Evolutionary conservation across 306 rosid genomes (phyloP).

Genomic region (Dryas alaskensis): DNA sequence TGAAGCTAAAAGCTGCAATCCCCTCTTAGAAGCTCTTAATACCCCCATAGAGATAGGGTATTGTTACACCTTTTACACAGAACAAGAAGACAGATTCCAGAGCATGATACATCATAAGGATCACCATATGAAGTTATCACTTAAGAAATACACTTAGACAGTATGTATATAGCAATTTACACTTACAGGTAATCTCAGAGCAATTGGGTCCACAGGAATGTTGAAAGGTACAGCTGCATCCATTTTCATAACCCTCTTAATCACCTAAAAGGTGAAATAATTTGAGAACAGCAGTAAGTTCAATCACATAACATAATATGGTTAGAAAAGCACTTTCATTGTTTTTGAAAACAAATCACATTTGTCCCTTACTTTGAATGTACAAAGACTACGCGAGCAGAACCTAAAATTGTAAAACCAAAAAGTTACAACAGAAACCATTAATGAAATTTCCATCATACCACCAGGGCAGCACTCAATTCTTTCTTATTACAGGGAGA

Average conservation of each 20-base stretch:
- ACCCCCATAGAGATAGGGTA: background rate
- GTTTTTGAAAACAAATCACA: background rate
- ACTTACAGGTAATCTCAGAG: slow-evolving; percentile 66
- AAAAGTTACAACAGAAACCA: slow-evolving; percentile 12
- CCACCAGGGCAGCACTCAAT: slow-evolving; percentile 53
- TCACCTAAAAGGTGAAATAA: slow-evolving; percentile 33
- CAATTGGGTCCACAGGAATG: slow-evolving; percentile 67
- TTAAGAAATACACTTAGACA: background rate
- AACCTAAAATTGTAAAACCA: background rate
- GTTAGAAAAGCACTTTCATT: background rate
- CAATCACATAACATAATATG: background rate
- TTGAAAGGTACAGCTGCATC: slow-evolving; percentile 73
- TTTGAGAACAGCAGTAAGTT: slow-evolving; percentile 1
- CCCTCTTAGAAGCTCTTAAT: background rate
- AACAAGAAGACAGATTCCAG: background rate
- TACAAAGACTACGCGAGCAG: background rate
- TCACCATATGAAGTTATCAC: background rate
- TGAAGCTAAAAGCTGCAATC: background rate
- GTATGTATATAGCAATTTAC: background rate
- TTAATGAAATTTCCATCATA: slow-evolving; percentile 27
- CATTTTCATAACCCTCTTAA: slow-evolving; percentile 68
- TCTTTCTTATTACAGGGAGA: slow-evolving; percentile 46
- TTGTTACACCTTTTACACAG: background rate
- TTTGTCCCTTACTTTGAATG: background rate
- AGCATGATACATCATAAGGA: background rate